Percentiles rank a stretch among this genome's conserved stretches.
These are phyloP conservation scores for Fraxinus angustifolia DNA, from an alignment of 305 asterid species.

Conservation along the genomic window DNA sequence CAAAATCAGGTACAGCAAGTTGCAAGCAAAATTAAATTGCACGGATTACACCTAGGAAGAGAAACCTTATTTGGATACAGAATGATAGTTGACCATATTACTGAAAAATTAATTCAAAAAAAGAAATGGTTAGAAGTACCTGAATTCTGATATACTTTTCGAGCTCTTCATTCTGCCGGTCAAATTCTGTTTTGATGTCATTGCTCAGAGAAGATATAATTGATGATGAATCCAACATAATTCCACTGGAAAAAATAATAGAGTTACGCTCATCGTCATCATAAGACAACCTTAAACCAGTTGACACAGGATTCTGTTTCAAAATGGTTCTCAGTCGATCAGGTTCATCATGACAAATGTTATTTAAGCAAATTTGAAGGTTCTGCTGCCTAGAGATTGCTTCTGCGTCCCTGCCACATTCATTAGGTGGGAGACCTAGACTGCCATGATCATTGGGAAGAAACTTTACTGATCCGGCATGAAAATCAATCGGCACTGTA, in stretches of 20 bases:
- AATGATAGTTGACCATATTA: too few species aligned
- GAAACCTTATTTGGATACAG: too few species aligned
- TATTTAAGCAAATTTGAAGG: conserved; percentile 50
- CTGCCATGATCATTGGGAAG: conserved; percentile 42
- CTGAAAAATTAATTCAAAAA: too few species aligned
- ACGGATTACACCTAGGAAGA: too few species aligned
- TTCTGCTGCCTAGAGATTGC: conserved; percentile 48
- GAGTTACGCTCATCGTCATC: conserved; percentile 78
- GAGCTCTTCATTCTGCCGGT: conserved; percentile 57
- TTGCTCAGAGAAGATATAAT: conserved; percentile 42
- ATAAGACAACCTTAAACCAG: conserved; percentile 77
- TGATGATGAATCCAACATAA: conserved; percentile 48
- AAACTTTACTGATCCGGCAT: conserved; percentile 53
- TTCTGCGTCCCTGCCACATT: conserved; percentile 40
- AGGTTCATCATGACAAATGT: conserved; percentile 40
- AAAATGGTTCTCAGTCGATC: conserved; percentile 40
- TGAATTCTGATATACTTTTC: conserved; percentile 48
- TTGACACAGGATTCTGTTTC: conserved; percentile 66
- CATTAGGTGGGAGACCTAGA: conserved; percentile 41
- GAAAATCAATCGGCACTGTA: conserved; percentile 56
- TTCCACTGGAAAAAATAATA: conserved; percentile 62
- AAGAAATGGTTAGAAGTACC: too few species aligned
- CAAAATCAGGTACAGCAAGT: background rate
- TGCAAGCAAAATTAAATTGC: background rate
- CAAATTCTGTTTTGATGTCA: conserved; percentile 56